Percentiles rank a stretch among this genome's conserved stretches.
Evolutionary conservation across 2,329 filamentous ascomycete genomes (phyloP).

Genomic region (Pseudopyrenochaeta lycopersici): DNA sequence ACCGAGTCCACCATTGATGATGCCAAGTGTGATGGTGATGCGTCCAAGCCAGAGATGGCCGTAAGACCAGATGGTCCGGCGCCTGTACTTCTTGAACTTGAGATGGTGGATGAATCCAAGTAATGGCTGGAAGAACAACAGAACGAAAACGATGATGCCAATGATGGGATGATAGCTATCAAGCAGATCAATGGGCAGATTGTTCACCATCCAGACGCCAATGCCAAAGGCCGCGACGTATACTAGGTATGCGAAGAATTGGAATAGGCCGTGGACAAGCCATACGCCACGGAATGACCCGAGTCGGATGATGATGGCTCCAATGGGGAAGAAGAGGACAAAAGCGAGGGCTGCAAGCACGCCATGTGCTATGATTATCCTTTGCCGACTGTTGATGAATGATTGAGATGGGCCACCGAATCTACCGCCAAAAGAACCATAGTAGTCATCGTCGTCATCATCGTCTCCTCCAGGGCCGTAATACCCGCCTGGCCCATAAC

Average conservation of each 20-base stretch:
- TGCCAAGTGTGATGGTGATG: slow-evolving; percentile 59
- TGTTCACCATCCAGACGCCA: slow-evolving; percentile 60
- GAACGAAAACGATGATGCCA: slow-evolving; percentile 59
- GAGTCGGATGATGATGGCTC: slow-evolving; percentile 54
- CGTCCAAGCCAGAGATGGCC: slow-evolving; percentile 65
- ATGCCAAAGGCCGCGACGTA: slow-evolving; percentile 61
- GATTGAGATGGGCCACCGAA: slow-evolving; percentile 12
- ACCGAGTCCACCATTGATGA: slow-evolving; percentile 66
- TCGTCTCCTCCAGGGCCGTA: slow-evolving; percentile 8
- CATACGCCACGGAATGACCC: slow-evolving; percentile 52
- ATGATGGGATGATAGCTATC: slow-evolving; percentile 61
- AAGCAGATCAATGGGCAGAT: slow-evolving; percentile 31
- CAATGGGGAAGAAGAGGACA: slow-evolving; percentile 55
- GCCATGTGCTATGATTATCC: slow-evolving; percentile 49
- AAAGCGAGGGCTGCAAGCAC: slow-evolving; percentile 55
- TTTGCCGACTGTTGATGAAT: slow-evolving; percentile 16
- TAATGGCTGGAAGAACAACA: slow-evolving; percentile 64
- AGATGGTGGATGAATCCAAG: slow-evolving; percentile 62
- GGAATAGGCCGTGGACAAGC: slow-evolving; percentile 56
- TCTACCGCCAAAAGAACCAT: slow-evolving; percentile 7
- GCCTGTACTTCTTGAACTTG: slow-evolving; percentile 56
- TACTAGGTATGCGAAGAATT: slow-evolving; percentile 58
- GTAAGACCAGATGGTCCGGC: slow-evolving; percentile 57
- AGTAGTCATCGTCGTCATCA: slow-evolving; percentile 7
- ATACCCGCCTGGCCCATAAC: slow-evolving; percentile 10